Percentiles rank a stretch among this genome's conserved stretches.
phyloP scores from a whole-genome alignment of 1,139 yeast genomes.

The Pichia sp. region DNA sequence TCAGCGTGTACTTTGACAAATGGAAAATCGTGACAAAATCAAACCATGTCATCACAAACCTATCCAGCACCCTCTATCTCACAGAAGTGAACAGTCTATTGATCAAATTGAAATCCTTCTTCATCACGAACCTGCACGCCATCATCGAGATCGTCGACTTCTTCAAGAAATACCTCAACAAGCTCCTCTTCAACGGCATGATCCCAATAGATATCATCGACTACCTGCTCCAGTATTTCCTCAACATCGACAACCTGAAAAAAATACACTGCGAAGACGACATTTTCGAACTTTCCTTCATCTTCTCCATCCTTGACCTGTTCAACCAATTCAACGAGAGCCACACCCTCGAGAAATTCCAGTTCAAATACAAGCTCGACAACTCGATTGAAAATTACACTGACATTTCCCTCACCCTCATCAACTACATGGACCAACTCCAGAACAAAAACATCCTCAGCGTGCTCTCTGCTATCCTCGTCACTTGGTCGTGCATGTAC shows the following conservation, averaged over 20 bases:
- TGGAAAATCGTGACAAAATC: constrained; percentile 2
- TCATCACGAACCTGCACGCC: constrained; percentile 18
- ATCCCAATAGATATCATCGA: constrained; percentile 16
- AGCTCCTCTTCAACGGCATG: constrained; percentile 14
- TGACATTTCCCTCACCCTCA: background rate
- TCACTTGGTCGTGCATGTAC: background rate
- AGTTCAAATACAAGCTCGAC: background rate
- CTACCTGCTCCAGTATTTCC: no score
- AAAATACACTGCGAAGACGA: no score
- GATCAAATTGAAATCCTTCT: background rate
- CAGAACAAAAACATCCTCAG: background rate
- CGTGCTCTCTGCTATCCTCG: background rate
- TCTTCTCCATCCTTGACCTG: no score
- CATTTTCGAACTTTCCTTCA: no score
- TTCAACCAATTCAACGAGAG: no score
- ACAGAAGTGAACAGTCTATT: background rate
- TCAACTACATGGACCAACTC: background rate
- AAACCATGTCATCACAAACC: background rate
- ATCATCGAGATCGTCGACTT: constrained; percentile 23
- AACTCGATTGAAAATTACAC: constrained; percentile 1
- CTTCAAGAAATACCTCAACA: constrained; percentile 19
- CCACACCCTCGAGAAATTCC: no score
- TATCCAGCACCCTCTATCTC: background rate
- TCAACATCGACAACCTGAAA: no score
- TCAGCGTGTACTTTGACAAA: constrained; percentile 1